These are phyloP conservation scores for Panicum virgatum DNA, from an alignment of 202 grass and related monocot species.

Conservation along the genomic window DNA sequence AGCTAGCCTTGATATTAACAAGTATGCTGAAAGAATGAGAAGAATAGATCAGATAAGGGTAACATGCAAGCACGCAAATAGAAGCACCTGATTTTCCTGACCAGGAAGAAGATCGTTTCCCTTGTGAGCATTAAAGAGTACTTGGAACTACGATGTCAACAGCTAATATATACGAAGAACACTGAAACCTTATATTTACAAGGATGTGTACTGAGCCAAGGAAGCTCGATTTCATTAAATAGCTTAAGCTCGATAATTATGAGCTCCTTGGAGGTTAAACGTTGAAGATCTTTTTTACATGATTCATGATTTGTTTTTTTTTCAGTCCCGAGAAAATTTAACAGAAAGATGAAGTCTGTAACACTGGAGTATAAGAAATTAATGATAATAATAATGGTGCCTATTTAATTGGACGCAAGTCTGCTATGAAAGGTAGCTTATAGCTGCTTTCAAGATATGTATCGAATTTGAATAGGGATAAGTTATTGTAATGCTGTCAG, in stretches of 20 bases:
- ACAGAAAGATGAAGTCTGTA: not conserved
- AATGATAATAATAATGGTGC: not conserved
- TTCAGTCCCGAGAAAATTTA: no score
- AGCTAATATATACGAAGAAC: not conserved
- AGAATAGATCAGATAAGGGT: conserved; percentile 39
- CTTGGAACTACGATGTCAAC: no score
- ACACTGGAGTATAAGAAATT: not conserved
- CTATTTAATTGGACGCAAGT: no score
- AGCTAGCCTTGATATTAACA: conserved; percentile 36
- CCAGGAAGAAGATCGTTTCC: not conserved
- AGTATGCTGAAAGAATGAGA: conserved; percentile 59
- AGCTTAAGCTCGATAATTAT: not conserved
- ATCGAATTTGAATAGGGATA: no score
- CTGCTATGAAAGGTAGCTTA: no score
- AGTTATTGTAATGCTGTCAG: no score
- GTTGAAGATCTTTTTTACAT: not conserved
- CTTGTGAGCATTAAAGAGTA: not conserved
- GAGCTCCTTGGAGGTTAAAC: not conserved
- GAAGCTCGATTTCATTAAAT: not conserved
- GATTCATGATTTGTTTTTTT: not conserved
- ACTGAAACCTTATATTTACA: not conserved
- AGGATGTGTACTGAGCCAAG: not conserved
- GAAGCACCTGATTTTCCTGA: not conserved
- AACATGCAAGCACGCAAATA: not conserved
- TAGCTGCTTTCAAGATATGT: no score